phyloP scores from a whole-genome alignment of 495 filamentous ascomycete species.

The Hypoxylon intermedium region DNA sequence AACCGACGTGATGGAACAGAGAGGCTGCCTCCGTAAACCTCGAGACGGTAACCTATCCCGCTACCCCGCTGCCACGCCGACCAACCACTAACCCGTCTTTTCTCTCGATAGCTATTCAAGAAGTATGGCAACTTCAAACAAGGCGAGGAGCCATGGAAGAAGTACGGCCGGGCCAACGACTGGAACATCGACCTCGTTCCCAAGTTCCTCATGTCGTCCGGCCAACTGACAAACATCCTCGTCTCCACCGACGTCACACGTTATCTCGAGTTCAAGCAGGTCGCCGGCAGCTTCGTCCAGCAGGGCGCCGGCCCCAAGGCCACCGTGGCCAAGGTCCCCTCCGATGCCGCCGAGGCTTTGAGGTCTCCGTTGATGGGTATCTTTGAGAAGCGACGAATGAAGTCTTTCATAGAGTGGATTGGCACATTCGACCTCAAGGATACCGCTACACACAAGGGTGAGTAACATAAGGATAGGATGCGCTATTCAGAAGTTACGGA shows the following conservation, averaged over 20 bases:
- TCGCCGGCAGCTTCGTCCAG: conserved; percentile 97
- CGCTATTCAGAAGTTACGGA: not conserved
- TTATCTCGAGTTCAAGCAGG: conserved; percentile 98
- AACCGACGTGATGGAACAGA: conserved; percentile 56
- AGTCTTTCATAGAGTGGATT: conserved; percentile 97
- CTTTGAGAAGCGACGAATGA: conserved; percentile 96
- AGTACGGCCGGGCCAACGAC: conserved; percentile 94
- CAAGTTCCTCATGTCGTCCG: conserved; percentile 97
- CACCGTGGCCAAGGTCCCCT: conserved; percentile 95
- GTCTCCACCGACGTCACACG: conserved; percentile 95
- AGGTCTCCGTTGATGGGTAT: conserved; percentile 93
- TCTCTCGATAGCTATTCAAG: conserved; percentile 77
- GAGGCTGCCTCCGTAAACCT: conserved; percentile 95
- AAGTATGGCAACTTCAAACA: conserved; percentile 82
- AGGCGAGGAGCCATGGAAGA: conserved; percentile 95
- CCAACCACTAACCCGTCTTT: conserved; percentile 36
- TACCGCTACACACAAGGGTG: conserved; percentile 85
- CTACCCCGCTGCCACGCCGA: conserved; percentile 24
- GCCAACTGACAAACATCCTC: conserved; percentile 96
- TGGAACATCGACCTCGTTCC: conserved; percentile 99
- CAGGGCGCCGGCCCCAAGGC: conserved; percentile 80
- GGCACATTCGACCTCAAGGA: conserved; percentile 87
- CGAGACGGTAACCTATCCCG: conserved; percentile 70
- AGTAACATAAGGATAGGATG: conserved; percentile 32
- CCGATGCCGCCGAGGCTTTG: conserved; percentile 88